phyloP scores from a whole-genome alignment of 2,329 filamentous ascomycete species.

The Xylariaceae sp. region DNA sequence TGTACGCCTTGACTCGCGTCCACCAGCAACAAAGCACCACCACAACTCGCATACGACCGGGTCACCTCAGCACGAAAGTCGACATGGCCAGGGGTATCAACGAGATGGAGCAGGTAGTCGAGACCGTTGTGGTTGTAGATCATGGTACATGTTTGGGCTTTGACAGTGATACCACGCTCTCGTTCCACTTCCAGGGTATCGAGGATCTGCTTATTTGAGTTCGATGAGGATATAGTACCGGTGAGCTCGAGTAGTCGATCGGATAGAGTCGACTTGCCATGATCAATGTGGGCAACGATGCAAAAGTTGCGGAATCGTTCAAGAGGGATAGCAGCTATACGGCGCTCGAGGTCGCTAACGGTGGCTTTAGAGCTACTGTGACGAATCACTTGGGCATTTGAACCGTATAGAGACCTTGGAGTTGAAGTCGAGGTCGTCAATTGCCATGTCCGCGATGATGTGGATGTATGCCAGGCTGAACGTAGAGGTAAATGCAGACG shows the following conservation, averaged over 20 bases:
- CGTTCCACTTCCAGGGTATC: slow-evolving; percentile 97
- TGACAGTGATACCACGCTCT: slow-evolving; percentile 96
- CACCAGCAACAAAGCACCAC: slow-evolving; percentile 88
- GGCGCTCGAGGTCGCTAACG: slow-evolving; percentile 55
- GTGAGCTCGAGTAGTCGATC: slow-evolving; percentile 93
- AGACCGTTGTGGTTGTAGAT: slow-evolving; percentile 84
- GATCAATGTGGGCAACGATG: slow-evolving; percentile 98
- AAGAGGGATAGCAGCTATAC: slow-evolving; percentile 78
- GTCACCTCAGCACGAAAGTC: slow-evolving; percentile 98
- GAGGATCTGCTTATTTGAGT: slow-evolving; percentile 89
- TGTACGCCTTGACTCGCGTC: slow-evolving; percentile 97
- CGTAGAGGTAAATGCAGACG: slow-evolving; percentile 10
- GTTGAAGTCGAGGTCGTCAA: background rate
- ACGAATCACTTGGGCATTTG: slow-evolving; percentile 19
- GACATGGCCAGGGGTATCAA: slow-evolving; percentile 96
- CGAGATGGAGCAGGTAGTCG: slow-evolving; percentile 92
- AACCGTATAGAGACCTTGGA: background rate
- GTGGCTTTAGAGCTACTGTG: slow-evolving; percentile 39
- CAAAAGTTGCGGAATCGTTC: slow-evolving; percentile 92
- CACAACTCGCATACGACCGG: slow-evolving; percentile 93
- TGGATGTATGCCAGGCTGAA: background rate
- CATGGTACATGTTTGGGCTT: slow-evolving; percentile 98
- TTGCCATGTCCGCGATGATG: background rate
- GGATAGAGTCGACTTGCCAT: slow-evolving; percentile 95
- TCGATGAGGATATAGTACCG: slow-evolving; percentile 84